Evolutionary conservation across 768 basidiomycete species (phyloP).

Genomic region (Lentinula detonsa): DNA sequence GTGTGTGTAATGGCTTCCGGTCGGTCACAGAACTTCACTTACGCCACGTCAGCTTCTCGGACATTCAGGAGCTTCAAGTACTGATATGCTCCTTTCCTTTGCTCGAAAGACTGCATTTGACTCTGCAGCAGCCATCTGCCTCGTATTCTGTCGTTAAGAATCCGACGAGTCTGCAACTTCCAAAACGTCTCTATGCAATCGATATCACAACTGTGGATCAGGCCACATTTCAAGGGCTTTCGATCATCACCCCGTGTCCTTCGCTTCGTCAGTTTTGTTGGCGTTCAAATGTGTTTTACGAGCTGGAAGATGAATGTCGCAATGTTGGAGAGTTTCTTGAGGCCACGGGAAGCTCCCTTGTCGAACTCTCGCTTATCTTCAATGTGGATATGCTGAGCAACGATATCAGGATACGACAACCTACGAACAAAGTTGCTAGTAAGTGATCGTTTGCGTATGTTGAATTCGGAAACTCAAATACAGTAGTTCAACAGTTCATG

Average conservation of each 20-base stretch:
- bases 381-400: neutral
- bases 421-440: neutral
- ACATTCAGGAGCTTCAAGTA: neutral
- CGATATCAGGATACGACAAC: neutral
- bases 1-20: neutral
- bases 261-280: slow-evolving; percentile 3
- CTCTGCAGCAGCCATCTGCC: neutral
- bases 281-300: slow-evolving; percentile 1
- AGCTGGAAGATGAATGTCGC: neutral
- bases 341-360: slow-evolving; percentile 2
- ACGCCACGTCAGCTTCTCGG: neutral
- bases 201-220: neutral
- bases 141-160: neutral
- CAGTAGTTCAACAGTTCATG: neutral
- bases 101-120: neutral
- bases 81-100: slow-evolving; percentile 4
- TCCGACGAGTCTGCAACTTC: neutral
- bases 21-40: neutral
- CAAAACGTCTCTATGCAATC: neutral
- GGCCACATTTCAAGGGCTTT: neutral
- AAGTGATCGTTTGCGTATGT: neutral
- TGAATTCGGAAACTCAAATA: neutral
- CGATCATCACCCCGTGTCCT: neutral
- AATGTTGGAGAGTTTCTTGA: neutral
- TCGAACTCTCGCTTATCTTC: neutral